A percentile compares a stretch with the other conserved stretches of the same genome.
Evolutionary conservation across 2,329 filamentous ascomycete species (phyloP).

Genomic region (Cadophora luteo-olivacea): DNA sequence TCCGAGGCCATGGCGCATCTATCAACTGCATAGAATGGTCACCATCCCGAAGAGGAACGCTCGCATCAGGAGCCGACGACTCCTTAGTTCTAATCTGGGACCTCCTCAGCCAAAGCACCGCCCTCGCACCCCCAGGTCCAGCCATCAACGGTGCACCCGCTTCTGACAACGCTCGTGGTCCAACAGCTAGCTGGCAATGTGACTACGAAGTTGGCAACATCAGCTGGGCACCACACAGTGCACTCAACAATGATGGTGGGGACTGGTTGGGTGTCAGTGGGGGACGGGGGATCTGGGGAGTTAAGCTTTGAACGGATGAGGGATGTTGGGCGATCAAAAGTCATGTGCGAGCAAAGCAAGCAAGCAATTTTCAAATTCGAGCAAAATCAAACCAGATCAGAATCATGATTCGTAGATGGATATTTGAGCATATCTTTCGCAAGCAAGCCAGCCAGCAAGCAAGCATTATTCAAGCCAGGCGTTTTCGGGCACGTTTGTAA

Average conservation of each 20-base stretch:
- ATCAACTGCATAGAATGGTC: constrained; percentile 98
- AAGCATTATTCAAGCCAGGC: constrained; percentile 10
- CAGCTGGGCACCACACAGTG: constrained; percentile 79
- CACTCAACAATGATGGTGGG: constrained; percentile 70
- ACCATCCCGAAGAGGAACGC: constrained; percentile 80
- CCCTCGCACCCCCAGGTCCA: constrained; percentile 43
- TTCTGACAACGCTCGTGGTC: constrained; percentile 66
- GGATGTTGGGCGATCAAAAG: not conserved
- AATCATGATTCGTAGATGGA: constrained; percentile 12
- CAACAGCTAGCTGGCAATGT: constrained; percentile 81
- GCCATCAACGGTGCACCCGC: constrained; percentile 57
- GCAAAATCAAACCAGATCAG: constrained; percentile 2
- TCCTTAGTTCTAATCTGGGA: constrained; percentile 94
- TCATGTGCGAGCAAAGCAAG: constrained; percentile 1
- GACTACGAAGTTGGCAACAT: constrained; percentile 88
- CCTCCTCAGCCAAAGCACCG: constrained; percentile 66
- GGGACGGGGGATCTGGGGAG: constrained; percentile 80
- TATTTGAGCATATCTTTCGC: constrained; percentile 10
- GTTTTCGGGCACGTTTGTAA: constrained; percentile 3
- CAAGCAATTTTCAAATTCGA: constrained; percentile 3
- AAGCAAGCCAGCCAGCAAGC: not conserved
- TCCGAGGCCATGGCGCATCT: constrained; percentile 83
- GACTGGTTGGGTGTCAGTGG: constrained; percentile 87
- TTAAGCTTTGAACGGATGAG: constrained; percentile 40
- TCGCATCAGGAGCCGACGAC: constrained; percentile 92